phyloP scores from a whole-genome alignment of 2,329 filamentous ascomycete genomes.

The Diaporthe sp. region DNA sequence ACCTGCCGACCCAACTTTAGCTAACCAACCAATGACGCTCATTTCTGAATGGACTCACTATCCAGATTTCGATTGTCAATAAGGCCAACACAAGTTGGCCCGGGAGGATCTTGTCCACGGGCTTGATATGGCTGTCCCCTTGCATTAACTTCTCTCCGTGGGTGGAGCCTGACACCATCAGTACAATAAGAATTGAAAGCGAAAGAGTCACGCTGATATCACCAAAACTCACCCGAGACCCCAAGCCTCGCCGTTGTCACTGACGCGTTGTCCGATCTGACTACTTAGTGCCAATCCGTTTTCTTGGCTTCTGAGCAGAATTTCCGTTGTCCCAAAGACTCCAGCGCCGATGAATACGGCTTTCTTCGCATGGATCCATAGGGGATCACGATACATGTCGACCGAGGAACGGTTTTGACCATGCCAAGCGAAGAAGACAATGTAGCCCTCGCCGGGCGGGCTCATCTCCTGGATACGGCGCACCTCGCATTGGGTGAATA shows the following conservation, averaged over 20 bases:
- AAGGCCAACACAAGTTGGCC: no score
- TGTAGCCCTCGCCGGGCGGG: conserved; percentile 64
- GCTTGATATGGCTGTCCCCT: no score
- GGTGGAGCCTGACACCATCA: no score
- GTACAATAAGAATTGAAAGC: no score
- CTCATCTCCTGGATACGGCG: conserved; percentile 70
- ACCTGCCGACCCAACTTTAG: no score
- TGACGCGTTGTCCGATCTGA: conserved; percentile 70
- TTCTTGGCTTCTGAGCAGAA: conserved; percentile 71
- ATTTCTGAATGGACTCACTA: no score
- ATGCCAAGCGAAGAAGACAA: conserved; percentile 76
- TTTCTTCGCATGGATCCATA: conserved; percentile 77
- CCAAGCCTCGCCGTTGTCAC: conserved; percentile 76
- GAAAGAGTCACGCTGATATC: no score
- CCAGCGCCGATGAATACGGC: conserved; percentile 79
- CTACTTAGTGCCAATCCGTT: conserved; percentile 71
- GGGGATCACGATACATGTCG: conserved; percentile 66
- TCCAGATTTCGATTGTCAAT: no score
- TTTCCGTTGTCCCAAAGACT: conserved; percentile 75
- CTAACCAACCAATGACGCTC: no score
- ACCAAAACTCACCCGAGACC: conserved; percentile 66
- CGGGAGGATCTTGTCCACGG: no score
- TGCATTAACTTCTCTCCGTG: no score
- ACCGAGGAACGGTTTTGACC: conserved; percentile 64
- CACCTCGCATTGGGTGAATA: conserved; percentile 79